Evolutionary conservation across 2,329 filamentous ascomycete genomes (phyloP).

Genomic region (Blumeria graminis): DNA sequence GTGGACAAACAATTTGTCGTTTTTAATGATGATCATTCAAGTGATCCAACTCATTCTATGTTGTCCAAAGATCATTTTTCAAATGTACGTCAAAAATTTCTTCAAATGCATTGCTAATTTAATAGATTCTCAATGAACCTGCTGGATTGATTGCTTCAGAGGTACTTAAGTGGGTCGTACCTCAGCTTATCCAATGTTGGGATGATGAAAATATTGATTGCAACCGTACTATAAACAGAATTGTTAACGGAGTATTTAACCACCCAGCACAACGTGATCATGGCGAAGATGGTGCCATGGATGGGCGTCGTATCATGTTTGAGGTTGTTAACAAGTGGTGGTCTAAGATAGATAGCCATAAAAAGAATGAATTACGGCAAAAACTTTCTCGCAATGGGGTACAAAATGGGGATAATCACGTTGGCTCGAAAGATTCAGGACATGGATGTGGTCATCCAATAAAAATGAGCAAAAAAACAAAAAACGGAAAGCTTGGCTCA

Average conservation of each 20-base stretch:
- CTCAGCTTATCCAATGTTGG: constrained; percentile 71
- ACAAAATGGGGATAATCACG: constrained; percentile 57
- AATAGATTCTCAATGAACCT: constrained; percentile 52
- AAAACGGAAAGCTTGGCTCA: constrained; percentile 24
- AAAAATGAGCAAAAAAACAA: constrained; percentile 44
- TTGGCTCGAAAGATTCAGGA: constrained; percentile 60
- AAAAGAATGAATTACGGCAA: constrained; percentile 41
- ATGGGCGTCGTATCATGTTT: constrained; percentile 60
- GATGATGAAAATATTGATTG: constrained; percentile 52
- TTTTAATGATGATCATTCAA: constrained; percentile 52
- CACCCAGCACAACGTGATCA: constrained; percentile 57
- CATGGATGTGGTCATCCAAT: constrained; percentile 60
- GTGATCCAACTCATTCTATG: constrained; percentile 86
- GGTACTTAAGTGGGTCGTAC: constrained; percentile 65
- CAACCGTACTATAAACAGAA: constrained; percentile 44
- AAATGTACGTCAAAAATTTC: constrained; percentile 9
- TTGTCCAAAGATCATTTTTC: constrained; percentile 82
- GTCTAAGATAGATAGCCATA: constrained; percentile 35
- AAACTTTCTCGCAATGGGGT: constrained; percentile 65
- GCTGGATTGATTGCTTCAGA: constrained; percentile 62
- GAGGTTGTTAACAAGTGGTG: constrained; percentile 66
- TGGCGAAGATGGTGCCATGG: constrained; percentile 43
- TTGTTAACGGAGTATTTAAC: constrained; percentile 64
- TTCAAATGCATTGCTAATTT: constrained; percentile 5
- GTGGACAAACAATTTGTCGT: constrained; percentile 67